Percentiles rank a stretch among this genome's conserved stretches.
Conservation (phyloP, 2,329 filamentous ascomycete genomes). For the Celoporthe dispersa region DNA sequence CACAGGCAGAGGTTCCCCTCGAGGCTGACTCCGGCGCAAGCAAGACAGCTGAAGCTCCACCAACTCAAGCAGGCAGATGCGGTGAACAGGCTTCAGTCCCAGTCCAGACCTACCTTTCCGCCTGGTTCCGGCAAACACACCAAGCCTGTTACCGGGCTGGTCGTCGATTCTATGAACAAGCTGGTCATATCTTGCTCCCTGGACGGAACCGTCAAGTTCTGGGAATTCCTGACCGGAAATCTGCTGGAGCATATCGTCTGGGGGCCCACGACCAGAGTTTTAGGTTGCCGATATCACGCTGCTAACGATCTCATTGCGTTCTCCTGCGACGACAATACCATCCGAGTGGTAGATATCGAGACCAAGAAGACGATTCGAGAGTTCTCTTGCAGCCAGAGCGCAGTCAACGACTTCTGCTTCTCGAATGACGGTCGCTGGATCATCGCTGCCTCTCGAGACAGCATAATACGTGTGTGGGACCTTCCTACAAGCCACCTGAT, state of each 20-base stretch:
- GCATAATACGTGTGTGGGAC: constrained; percentile 87
- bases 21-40: constrained; percentile 75
- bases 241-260: constrained; percentile 83
- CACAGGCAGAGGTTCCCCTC: constrained; percentile 89
- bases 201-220: constrained; percentile 96
- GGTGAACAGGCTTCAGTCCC: constrained; percentile 58
- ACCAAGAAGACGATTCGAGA: constrained; percentile 92
- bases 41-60: constrained; percentile 72
- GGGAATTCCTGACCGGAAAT: constrained; percentile 87
- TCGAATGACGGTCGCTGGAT: constrained; percentile 95
- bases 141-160: constrained; percentile 80
- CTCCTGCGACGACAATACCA: constrained; percentile 84
- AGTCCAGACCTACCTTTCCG: constrained; percentile 51
- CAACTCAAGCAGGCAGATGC: constrained; percentile 63
- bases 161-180: constrained; percentile 88
- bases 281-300: constrained; percentile 77
- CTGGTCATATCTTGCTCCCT: constrained; percentile 82
- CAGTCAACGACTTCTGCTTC: constrained; percentile 83
- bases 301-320: constrained; percentile 86
- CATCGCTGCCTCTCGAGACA: constrained; percentile 82
- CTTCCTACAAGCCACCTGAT: constrained; percentile 94
- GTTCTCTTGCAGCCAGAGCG: constrained; percentile 78
- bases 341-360: constrained; percentile 87
- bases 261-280: constrained; percentile 76
- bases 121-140: constrained; percentile 74